Evolutionary conservation across 495 filamentous ascomycete species (phyloP).

Genomic region (Podospora pseudopauciseta): DNA sequence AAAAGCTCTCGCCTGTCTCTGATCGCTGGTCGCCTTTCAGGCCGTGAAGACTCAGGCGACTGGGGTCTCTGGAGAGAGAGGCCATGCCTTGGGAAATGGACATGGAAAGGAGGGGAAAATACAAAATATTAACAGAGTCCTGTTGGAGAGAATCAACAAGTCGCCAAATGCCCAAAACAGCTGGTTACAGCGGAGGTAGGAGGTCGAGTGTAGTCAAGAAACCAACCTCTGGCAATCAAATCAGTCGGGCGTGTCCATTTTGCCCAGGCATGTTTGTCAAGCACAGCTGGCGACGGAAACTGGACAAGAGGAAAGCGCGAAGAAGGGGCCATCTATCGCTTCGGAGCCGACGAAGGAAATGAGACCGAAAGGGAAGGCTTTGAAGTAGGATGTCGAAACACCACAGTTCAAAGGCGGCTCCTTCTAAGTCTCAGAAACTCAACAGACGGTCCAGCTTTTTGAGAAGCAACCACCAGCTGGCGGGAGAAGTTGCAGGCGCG

Average conservation of each 20-base stretch:
- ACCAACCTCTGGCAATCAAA: neutral
- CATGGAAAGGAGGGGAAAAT: neutral
- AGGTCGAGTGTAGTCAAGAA: neutral
- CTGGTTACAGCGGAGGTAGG: neutral
- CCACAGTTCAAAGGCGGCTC: neutral
- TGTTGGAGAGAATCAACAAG: neutral
- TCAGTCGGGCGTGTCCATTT: neutral
- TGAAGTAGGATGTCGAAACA: neutral
- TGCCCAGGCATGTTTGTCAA: neutral
- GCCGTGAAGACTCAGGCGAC: constrained; percentile 17
- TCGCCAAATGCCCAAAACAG: constrained; percentile 2
- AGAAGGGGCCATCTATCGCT: neutral
- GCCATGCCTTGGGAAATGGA: constrained; percentile 14
- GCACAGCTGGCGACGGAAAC: neutral
- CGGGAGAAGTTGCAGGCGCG: neutral
- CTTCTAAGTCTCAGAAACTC: neutral
- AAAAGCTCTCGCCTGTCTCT: constrained; percentile 23
- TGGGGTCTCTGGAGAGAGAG: constrained; percentile 12
- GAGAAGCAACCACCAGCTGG: neutral
- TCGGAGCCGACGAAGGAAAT: neutral
- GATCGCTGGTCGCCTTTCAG: constrained; percentile 15
- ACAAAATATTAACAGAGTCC: neutral
- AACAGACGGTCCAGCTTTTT: neutral
- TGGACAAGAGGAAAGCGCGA: neutral
- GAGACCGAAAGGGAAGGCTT: neutral